Evolutionary conservation across 2,329 filamentous ascomycete genomes (phyloP), one percentile per base, ranked within the genome.

Genomic region (Huntiella decipiens): DNA sequence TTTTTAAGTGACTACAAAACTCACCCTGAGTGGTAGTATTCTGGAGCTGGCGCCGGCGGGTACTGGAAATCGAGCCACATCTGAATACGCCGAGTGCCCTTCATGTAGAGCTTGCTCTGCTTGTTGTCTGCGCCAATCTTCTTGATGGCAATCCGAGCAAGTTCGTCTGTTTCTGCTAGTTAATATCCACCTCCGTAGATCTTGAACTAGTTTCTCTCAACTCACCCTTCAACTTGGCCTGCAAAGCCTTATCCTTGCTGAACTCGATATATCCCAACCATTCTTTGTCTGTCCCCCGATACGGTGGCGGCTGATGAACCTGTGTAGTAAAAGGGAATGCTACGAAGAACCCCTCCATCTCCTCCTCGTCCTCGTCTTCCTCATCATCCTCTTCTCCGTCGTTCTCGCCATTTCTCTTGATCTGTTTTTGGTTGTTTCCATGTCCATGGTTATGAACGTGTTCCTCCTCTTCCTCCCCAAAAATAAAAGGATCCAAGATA

Each of bases 221-320:
- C 66, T 34, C 53, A 50, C 48, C 45, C 36, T 63, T 65, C 22
- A 79, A 66, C 16, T 61, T 56, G 13, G 65, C 54, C 17, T 71
- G 60, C 7, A 68, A 60, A 38, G 67, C 57, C 11, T 55, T 57
- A 50, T 80, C 67, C 51, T 66, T 67, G 50, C 67, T 72, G n/a
- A 80, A 61, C 46, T 67, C 68, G 12, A 75, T 55, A 51, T 77
- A 82, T 42, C 66, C 63, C 51, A 66, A 61, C 74, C 73, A 81
- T 57, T 82, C 78, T 2, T 76, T 75, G 52, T 79, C 74, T 19
- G 61, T 63, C 44, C 66, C 66, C 50, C 63, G 64, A 55, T 77
- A 79, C 2, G 68, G 69, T 28, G 59, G 55, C 28, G 67, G 64
- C 12, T 64, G 60, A 13, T 74, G 58, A 48, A 63, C 52, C 43